Base-by-base conservation (phyloP, 139 green algal genomes). In the Tetradesmus obliquus region DNA sequence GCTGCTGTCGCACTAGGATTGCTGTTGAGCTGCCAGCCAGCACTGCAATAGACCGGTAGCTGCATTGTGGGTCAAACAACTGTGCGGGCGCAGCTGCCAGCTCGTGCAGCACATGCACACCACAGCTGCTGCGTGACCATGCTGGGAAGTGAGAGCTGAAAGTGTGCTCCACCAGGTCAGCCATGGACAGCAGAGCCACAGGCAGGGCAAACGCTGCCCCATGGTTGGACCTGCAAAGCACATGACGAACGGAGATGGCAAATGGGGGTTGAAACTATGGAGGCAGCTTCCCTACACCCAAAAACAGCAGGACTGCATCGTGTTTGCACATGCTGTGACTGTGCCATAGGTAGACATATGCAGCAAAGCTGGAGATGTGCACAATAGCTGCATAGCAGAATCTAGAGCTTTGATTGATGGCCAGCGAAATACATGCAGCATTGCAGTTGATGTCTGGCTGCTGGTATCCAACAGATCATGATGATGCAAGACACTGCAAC, bases 21-120 rank as follows among this genome's bases (percentile, higher is more conserved):
- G 83, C 83, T 54, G 55, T 12, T 9, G 83, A 54, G 22, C 83
- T 88, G 55, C 83, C 83, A 15, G 83, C 83, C 55, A 88, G 55
- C 83, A 88, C 83, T 8, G 71, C 15, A 17, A 88, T 20, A 5
- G 8, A 76, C 22, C 62, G 79, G 57, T 76, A 88, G 53, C 20
- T 24, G 22, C 62, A 15, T 55, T 88, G 83, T 10, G 55, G 83
- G 24, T 88, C 83, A 8, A 88, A 58, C 83, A 88, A 9, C 22
- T 76, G 83, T 24, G 19, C 55, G 3, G 24, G 6, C 22, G 83
- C 83, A n/a, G 55, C 83, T 76, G 55, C 55, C 22, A 88, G 22
- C 20, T 74, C 1, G 2, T 54, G 55, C 55, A 88, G n/a, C 4
- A 24, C n/a, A 13, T 17, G 54, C 71, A 58, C 13, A 2, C 83